Conservation (phyloP, 108 stramenopile genomes). For the Cyclotella choctawhatcheeana region DNA sequence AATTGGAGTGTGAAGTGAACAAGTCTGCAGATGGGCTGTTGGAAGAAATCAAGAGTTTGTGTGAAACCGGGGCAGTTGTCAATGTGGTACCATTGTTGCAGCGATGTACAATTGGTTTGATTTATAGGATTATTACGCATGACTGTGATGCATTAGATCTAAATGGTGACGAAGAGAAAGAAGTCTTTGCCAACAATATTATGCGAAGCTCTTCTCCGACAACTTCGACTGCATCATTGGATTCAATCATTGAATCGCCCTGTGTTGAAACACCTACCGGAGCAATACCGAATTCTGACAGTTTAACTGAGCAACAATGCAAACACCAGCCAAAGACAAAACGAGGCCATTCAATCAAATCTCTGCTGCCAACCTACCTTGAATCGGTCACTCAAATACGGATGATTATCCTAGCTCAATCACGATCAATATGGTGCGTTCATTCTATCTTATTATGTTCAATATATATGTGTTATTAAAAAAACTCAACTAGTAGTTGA, state of each 20-base stretch:
- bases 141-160: constrained; percentile 30
- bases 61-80: neutral
- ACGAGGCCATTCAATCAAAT: constrained; percentile 24
- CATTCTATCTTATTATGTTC: too few species aligned
- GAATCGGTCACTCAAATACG: constrained; percentile 86
- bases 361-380: constrained; percentile 70
- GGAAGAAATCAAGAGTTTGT: neutral
- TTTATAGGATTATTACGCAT: constrained; percentile 84
- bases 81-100: constrained; percentile 82
- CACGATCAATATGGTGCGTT: constrained; percentile 90
- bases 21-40: constrained; percentile 61
- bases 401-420: constrained; percentile 92
- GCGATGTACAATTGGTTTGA: constrained; percentile 74
- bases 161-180: constrained; percentile 12
- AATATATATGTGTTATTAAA: too few species aligned
- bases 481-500: too few species aligned
- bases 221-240: constrained; percentile 9
- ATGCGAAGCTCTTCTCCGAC: constrained; percentile 9
- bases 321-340: neutral
- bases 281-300: too few species aligned
- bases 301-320: neutral
- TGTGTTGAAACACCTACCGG: too few species aligned
- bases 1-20: constrained; percentile 69
- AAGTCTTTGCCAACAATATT: neutral
- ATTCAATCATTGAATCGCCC: neutral